Evolutionary conservation across 202 grass and related monocot species (phyloP).

Genomic region (Panicum hallii): DNA sequence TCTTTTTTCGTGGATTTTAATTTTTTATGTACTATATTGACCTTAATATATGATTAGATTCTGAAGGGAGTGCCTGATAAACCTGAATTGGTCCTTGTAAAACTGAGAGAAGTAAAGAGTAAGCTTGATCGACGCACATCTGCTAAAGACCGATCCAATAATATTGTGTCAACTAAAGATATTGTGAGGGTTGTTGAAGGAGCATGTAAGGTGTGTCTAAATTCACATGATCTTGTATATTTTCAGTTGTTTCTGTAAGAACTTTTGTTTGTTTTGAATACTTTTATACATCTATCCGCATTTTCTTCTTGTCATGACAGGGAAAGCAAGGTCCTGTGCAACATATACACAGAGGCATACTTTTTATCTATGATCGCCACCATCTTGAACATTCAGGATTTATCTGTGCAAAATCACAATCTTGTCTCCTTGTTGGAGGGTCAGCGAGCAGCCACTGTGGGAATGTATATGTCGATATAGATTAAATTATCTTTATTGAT

Average conservation of each 20-base stretch:
- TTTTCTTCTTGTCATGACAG: slow-evolving; percentile 39
- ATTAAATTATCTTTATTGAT: background rate
- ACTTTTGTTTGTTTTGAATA: background rate
- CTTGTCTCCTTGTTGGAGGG: slow-evolving; percentile 76
- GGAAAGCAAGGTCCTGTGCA: slow-evolving; percentile 89
- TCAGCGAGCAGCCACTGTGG: slow-evolving; percentile 23
- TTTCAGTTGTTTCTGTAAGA: slow-evolving; percentile 15
- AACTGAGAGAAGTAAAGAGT: slow-evolving; percentile 79
- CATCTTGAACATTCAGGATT: slow-evolving; percentile 91
- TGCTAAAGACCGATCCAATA: slow-evolving; percentile 72
- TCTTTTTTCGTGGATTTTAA: slow-evolving; percentile 29
- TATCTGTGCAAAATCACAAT: slow-evolving; percentile 86
- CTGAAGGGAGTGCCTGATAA: slow-evolving; percentile 78
- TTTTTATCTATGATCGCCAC: slow-evolving; percentile 87
- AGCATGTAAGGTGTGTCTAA: slow-evolving; percentile 58
- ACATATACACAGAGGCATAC: slow-evolving; percentile 79
- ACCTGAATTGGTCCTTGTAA: slow-evolving; percentile 76
- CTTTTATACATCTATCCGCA: background rate
- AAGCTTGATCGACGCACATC: slow-evolving; percentile 65
- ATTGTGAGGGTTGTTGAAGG: slow-evolving; percentile 82
- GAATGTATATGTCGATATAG: slow-evolving; percentile 53
- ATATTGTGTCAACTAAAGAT: slow-evolving; percentile 78
- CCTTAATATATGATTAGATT: slow-evolving; percentile 52
- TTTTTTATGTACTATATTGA: slow-evolving; percentile 30
- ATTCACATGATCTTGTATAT: background rate